Conservation (phyloP, 805 yeast genomes). For the Teunomyces funiuensis region DNA sequence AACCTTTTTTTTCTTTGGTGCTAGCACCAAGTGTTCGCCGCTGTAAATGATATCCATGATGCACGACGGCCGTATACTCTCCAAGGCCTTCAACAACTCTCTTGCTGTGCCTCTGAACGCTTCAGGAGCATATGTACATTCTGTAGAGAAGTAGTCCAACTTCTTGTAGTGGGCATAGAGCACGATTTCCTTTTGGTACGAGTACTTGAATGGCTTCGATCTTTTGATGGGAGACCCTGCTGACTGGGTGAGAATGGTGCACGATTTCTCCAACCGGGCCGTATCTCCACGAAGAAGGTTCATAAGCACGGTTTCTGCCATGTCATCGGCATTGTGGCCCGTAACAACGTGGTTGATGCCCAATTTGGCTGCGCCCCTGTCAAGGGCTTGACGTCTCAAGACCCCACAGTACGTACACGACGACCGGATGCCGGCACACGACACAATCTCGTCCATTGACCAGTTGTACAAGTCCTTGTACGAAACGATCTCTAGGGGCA, state of each 20-base stretch:
- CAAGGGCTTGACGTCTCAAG: constrained; percentile 91
- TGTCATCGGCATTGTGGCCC: constrained; percentile 98
- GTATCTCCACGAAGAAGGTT: constrained; percentile 94
- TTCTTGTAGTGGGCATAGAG: constrained; percentile 95
- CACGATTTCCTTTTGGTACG: constrained; percentile 96
- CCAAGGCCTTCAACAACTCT: constrained; percentile 84
- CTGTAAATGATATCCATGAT: constrained; percentile 92
- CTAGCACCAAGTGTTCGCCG: constrained; percentile 80
- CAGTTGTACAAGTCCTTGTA: constrained; percentile 89
- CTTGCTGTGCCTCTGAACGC: constrained; percentile 98
- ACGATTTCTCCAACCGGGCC: constrained; percentile 85
- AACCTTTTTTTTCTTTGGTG: constrained; percentile 50
- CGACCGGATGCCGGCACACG: constrained; percentile 88
- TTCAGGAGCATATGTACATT: constrained; percentile 97
- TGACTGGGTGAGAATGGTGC: constrained; percentile 79
- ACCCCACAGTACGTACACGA: constrained; percentile 99
- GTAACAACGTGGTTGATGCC: constrained; percentile 91
- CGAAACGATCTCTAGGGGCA: constrained; percentile 78
- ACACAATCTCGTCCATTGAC: constrained; percentile 98
- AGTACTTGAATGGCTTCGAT: constrained; percentile 92
- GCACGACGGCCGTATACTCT: constrained; percentile 86
- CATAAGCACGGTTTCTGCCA: constrained; percentile 98
- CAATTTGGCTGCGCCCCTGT: constrained; percentile 87
- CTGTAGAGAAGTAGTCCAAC: constrained; percentile 93
- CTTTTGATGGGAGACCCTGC: constrained; percentile 88